phyloP scores from a whole-genome alignment of 2,329 filamentous ascomycete genomes.

The Exophiala phaeomuriformis region DNA sequence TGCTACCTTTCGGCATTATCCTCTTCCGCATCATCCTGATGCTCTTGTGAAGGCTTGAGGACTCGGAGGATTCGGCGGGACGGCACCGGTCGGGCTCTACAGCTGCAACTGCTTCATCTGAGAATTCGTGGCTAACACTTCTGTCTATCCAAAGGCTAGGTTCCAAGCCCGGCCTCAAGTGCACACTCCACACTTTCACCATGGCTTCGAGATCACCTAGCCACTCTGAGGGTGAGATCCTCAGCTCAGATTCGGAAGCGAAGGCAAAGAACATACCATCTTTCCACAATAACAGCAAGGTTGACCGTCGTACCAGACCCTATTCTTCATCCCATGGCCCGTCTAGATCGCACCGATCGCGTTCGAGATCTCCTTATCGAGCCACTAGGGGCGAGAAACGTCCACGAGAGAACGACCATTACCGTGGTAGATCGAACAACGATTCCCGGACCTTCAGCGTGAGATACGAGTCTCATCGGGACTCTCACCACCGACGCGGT shows the following conservation, averaged over 20 bases:
- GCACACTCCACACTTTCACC: slow-evolving; percentile 24
- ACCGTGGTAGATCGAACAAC: slow-evolving; percentile 29
- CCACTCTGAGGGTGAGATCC: slow-evolving; percentile 81
- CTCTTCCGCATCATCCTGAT: background rate
- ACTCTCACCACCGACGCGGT: slow-evolving; percentile 34
- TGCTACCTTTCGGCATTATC: too few relatives aligned
- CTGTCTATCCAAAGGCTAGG: slow-evolving; percentile 26
- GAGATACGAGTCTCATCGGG: slow-evolving; percentile 35
- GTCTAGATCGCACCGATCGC: slow-evolving; percentile 33
- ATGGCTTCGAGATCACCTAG: slow-evolving; percentile 52
- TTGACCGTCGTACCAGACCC: slow-evolving; percentile 89
- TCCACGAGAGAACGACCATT: slow-evolving; percentile 34
- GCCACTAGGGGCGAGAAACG: slow-evolving; percentile 38
- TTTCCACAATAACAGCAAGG: slow-evolving; percentile 67
- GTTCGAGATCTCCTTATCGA: slow-evolving; percentile 39
- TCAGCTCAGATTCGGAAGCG: slow-evolving; percentile 61
- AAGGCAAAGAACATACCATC: slow-evolving; percentile 83
- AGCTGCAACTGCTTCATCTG: slow-evolving; percentile 19
- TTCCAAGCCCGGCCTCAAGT: slow-evolving; percentile 18
- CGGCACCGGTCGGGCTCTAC: slow-evolving; percentile 29
- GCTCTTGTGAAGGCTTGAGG: slow-evolving; percentile 7
- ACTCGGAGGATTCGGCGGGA: slow-evolving; percentile 16
- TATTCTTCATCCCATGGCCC: slow-evolving; percentile 35
- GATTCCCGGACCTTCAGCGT: slow-evolving; percentile 31
- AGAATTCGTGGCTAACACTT: slow-evolving; percentile 27